Evolutionary conservation across 1,139 yeast genomes (phyloP).

Genomic region (Sugiyamaella xylanicola): DNA sequence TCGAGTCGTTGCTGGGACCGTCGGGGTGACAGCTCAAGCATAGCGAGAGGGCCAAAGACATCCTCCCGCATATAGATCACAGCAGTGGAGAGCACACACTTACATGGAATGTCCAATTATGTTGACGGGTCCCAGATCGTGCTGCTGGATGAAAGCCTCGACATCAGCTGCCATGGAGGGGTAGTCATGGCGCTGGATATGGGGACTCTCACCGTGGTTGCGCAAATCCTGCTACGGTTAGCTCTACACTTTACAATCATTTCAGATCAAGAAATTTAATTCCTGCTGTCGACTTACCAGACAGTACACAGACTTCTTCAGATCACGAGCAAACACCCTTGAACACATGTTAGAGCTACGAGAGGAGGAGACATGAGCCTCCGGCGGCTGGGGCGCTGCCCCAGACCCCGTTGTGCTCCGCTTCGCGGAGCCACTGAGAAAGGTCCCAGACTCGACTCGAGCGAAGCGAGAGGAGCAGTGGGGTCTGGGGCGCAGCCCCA

Average conservation of each 20-base stretch:
- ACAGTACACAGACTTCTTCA: conserved; percentile 55
- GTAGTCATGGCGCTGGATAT: conserved; percentile 66
- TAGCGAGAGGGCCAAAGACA: no score
- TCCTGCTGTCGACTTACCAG: conserved; percentile 36
- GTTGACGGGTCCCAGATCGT: conserved; percentile 56
- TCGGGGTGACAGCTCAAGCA: no score
- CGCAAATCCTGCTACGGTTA: conserved; percentile 58
- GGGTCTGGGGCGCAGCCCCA: conserved; percentile 1
- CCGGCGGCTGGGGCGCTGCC: no score
- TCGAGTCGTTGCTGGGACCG: background rate
- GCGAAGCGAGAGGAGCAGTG: background rate
- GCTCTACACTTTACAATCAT: background rate
- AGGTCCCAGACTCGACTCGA: background rate
- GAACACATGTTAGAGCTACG: background rate
- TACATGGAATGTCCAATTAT: conserved; percentile 89
- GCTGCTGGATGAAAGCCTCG: conserved; percentile 60
- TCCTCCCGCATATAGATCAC: no score
- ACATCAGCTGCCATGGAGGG: conserved; percentile 85
- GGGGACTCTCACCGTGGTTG: conserved; percentile 94
- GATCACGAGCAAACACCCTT: conserved; percentile 41
- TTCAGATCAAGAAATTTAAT: background rate
- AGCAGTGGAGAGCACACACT: background rate
- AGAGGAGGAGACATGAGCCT: no score
- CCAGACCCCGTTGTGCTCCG: no score
- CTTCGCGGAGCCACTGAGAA: no score